These are phyloP conservation scores for Eucalyptus grandis DNA, from an alignment of 345 rosid species.

Conservation along the genomic window DNA sequence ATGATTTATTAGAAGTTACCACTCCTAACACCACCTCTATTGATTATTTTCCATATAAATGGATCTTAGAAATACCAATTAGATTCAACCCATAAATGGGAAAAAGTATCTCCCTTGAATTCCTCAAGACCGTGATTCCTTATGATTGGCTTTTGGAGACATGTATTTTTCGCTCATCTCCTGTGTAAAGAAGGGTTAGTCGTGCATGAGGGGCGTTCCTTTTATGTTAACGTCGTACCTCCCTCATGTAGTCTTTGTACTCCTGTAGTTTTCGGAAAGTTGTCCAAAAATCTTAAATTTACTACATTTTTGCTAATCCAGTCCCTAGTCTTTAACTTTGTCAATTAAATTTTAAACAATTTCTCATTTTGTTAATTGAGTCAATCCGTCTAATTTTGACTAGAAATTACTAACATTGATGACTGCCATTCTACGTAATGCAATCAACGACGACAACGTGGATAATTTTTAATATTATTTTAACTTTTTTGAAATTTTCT, in stretches of 20 bases:
- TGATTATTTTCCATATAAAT: not conserved
- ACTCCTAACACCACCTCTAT: not conserved
- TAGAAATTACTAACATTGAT: too few relatives aligned
- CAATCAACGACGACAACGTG: fast-evolving
- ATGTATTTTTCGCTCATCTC: not conserved
- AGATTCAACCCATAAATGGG: not conserved
- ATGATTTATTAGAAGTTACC: not conserved
- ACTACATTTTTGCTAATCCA: too few relatives aligned
- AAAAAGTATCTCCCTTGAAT: not conserved
- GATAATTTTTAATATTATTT: too few relatives aligned
- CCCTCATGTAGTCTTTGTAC: not conserved
- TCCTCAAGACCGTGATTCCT: not conserved
- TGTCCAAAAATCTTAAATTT: not conserved
- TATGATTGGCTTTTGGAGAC: not conserved
- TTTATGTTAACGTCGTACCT: not conserved
- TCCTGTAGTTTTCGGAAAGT: not conserved
- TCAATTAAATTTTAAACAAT: too few relatives aligned
- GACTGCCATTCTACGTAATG: too few relatives aligned
- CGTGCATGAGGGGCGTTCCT: not conserved
- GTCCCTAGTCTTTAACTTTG: not conserved
- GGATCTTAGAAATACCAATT: not conserved
- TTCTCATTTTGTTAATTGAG: too few relatives aligned
- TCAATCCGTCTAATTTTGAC: not conserved
- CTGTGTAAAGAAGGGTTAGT: not conserved
- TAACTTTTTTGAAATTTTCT: too few relatives aligned